Conservation (phyloP, 345 rosid genomes). For the Euphorbia peplus region DNA sequence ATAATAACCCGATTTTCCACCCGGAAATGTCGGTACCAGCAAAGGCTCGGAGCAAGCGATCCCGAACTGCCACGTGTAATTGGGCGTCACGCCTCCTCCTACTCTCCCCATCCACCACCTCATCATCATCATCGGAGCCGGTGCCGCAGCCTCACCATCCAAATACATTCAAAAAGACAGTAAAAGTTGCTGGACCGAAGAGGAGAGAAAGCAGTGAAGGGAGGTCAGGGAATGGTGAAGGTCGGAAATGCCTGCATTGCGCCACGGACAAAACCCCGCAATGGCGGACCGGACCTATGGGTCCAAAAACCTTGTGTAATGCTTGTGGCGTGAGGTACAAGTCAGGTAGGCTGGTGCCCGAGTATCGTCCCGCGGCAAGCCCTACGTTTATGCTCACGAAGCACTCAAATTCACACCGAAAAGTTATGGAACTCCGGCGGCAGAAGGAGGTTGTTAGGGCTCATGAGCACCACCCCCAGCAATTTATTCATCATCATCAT, state of each 20-base stretch:
- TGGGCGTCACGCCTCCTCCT: constrained; percentile 85
- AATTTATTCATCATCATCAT: constrained; percentile 36
- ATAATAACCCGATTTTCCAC: constrained; percentile 40
- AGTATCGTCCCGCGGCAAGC: constrained; percentile 76
- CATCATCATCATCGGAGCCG: constrained; percentile 37
- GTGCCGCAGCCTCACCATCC: constrained; percentile 21
- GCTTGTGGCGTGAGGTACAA: constrained; percentile 86
- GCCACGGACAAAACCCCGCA: constrained; percentile 81
- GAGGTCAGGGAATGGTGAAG: constrained; percentile 28
- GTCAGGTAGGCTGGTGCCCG: constrained; percentile 74
- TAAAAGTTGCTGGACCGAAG: constrained; percentile 33
- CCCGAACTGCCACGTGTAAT: constrained; percentile 71
- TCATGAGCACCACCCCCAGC: constrained; percentile 19
- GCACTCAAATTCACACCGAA: constrained; percentile 76
- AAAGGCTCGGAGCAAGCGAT: constrained; percentile 93
- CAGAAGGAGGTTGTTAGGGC: constrained; percentile 27
- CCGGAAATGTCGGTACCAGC: constrained; percentile 77
- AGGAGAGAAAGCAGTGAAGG: constrained; percentile 31
- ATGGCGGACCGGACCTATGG: constrained; percentile 85
- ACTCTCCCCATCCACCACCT: constrained; percentile 36
- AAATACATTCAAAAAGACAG: constrained; percentile 30
- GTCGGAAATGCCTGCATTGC: constrained; percentile 62
- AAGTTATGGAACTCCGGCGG: constrained; percentile 53
- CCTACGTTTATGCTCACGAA: constrained; percentile 65
- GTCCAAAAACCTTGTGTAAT: constrained; percentile 81